Percentiles rank a stretch among this genome's conserved stretches.
Evolutionary conservation across 1,284 basidiomycete species (phyloP).

Genomic region (Cutaneotrichosporon dermatis): DNA sequence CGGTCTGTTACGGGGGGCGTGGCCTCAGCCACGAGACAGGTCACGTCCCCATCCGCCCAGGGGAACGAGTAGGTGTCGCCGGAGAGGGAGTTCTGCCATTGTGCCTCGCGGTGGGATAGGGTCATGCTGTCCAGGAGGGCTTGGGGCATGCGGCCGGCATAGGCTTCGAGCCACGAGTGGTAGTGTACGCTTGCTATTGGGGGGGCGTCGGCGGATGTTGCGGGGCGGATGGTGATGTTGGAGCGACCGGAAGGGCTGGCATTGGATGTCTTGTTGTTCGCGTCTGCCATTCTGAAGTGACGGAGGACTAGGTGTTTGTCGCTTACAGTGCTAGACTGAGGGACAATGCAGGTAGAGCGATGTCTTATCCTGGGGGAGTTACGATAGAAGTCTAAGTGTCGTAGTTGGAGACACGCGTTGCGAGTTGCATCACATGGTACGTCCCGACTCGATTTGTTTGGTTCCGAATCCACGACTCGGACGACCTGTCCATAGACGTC

Average conservation of each 20-base stretch:
- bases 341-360: too few species aligned
- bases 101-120: not conserved
- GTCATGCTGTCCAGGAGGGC: not conserved
- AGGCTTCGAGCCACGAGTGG: not conserved
- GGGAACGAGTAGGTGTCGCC: not conserved
- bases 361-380: not conserved
- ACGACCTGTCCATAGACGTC: not conserved
- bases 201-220: not conserved
- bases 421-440: not conserved
- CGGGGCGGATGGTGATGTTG: not conserved
- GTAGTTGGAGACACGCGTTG: too few species aligned
- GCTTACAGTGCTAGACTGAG: too few species aligned
- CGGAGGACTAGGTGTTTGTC: too few species aligned
- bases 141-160: not conserved
- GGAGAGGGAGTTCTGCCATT: not conserved
- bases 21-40: not conserved
- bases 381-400: not conserved
- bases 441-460: slow-evolving; percentile 2
- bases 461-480: not conserved
- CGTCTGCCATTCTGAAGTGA: not conserved
- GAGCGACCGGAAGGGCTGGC: too few species aligned
- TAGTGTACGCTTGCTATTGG: not conserved
- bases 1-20: too few species aligned
- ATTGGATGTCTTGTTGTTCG: too few species aligned
- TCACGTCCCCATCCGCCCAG: not conserved